Evolutionary conservation across 352 stramenopile species (phyloP), one percentile per base, ranked within the genome.

Genomic region (Phytophthora colocasiae): DNA sequence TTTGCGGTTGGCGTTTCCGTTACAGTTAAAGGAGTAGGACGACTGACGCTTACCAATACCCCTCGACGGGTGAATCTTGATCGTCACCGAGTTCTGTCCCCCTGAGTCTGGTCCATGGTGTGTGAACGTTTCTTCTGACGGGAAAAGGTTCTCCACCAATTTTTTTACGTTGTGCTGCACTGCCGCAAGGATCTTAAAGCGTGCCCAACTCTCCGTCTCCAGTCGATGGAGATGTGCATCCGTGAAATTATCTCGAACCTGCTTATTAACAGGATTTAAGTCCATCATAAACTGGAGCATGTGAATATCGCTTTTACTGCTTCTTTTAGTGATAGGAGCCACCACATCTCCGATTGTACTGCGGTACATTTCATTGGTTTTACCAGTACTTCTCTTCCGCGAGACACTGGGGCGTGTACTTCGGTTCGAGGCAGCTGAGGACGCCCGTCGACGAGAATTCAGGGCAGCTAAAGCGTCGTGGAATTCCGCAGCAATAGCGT

Each of bases 221-320:
- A 92, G 47, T 0, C 66, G 40, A 3, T 46, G 50, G 4, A 90
- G 31, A 10, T 77, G 54, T 8, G 65, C 48, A 19, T 76, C 73
- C 17, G 71, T 55, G 14, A 91, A 59, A 32, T 64, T 64, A 4
- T 78, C 53, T 1, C 71, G 58, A 12, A 91, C 45, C 22, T 87
- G 51, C 29, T 83, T 85, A 61, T 87, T 90, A 8, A 91, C 53
- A 3, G 83, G 81, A 50, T 90, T 91, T 17, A 92, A 36, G 10
- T 77, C 60, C 1, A 81, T 53, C 8, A 91, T 88, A 39, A 87
- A 90, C 62, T 90, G 66, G 22, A 70, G 51, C 26, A 34, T 22
- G 50, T 67, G 55, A 14, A 75, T 71, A 46, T 75, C 61, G 11
- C 14, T 38, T 14, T 58, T 61, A n/a, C 7, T 45, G 43, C 4